Base-by-base conservation (phyloP, 1,284 basidiomycete genomes). In the Singerocomus rubriflavus region DNA sequence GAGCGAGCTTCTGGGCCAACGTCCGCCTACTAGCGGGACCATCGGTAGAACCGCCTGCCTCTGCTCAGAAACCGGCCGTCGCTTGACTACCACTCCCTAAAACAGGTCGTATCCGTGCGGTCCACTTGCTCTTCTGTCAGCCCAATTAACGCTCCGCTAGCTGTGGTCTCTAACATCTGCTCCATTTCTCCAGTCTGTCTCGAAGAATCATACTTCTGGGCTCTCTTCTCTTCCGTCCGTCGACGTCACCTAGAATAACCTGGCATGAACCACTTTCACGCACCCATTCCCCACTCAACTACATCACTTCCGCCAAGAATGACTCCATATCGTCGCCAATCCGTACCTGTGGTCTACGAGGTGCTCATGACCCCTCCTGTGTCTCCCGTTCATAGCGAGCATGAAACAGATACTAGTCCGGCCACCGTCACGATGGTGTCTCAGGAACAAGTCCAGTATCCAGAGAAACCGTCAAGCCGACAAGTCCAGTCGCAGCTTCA, bases 311-410 rank as follows among this genome's bases (percentile, higher is more conserved):
- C 52, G 3, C 21, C 59, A 14, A 48, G 44, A 11, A 52, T 61
- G 38, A 34, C 47, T 34, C 34, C 62, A 27, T 65, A 44, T 50
- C 52, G 52, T 36, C 49, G 48, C 11, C 58, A 48, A 35, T 50
- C 63, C 21, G 36, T 35, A 8, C 60, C 63, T n/a, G 42, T 53
- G 38, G 53, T 57, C 32, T 68, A 65, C 35, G 71, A 78, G 51
- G 73, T 74, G 26, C 80, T 76, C 21, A 73, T 81, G 56, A 83
- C 81, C 1, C 81, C 81, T n/a, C 81, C 81, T 9, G 67, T 80
- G 52, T 83, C 81, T 39, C 81, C 81, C 5, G 67, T 67, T n/a
- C 70, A 71, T 38, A 74, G 69, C 50, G 72, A 68, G 48, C 57
- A 65, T 41, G 64, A 59, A 33, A 60, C 62, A 43, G 65, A 48